phyloP scores from a whole-genome alignment of 345 rosid genomes.

The Populus ilicifolia region DNA sequence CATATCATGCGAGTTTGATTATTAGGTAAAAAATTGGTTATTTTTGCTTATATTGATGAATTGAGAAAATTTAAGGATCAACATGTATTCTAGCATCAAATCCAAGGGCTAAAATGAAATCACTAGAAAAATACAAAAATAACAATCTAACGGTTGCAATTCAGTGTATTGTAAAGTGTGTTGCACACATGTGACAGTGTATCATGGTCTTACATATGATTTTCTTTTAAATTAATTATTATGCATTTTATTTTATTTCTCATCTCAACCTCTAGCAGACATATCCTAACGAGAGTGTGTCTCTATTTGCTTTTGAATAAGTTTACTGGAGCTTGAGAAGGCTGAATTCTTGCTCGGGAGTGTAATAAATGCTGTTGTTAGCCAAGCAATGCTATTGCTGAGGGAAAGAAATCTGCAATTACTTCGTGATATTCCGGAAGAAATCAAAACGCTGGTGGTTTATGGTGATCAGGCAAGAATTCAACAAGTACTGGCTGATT shows the following conservation, averaged over 20 bases:
- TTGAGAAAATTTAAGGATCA: no score
- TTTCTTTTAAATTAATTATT: neutral
- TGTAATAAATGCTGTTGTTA: conserved; percentile 88
- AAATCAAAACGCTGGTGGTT: conserved; percentile 69
- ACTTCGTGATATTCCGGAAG: conserved; percentile 94
- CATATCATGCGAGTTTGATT: no score
- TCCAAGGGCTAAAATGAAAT: no score
- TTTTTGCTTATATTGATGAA: no score
- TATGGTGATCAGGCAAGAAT: conserved; percentile 88
- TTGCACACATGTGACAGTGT: no score
- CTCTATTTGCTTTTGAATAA: conserved; percentile 27
- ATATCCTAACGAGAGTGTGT: conserved; percentile 18
- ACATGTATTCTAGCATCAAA: no score
- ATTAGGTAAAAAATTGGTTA: no score
- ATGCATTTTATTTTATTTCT: neutral
- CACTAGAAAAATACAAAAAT: neutral
- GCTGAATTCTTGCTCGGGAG: conserved; percentile 74
- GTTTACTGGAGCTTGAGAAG: conserved; percentile 76
- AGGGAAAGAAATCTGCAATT: conserved; percentile 78
- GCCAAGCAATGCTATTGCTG: conserved; percentile 81
- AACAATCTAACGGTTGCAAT: neutral
- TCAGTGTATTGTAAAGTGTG: no score
- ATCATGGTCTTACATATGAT: no score
- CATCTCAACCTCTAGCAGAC: neutral
- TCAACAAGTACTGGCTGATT: conserved; percentile 89